Evolutionary conservation across 139 green algal species (phyloP).

Genomic region (Tetraselmis striata): DNA sequence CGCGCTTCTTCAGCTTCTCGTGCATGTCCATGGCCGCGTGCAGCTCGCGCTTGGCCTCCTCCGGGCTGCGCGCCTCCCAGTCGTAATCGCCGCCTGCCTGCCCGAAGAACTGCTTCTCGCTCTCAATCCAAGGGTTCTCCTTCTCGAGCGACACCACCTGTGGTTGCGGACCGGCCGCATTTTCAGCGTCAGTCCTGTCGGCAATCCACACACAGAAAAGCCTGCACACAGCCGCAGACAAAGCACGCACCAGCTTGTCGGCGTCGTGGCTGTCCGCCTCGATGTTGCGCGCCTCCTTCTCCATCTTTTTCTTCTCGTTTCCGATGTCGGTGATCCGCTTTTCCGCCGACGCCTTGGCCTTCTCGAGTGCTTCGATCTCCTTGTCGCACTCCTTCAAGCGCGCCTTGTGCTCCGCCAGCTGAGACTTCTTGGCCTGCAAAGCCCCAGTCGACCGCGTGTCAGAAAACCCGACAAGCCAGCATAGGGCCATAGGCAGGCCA

Average conservation of each 20-base stretch:
- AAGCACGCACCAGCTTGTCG: conserved; percentile 4
- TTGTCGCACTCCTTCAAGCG: conserved; percentile 69
- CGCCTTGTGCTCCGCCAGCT: conserved; percentile 38
- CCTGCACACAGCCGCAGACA: background rate
- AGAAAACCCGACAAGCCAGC: too few relatives aligned
- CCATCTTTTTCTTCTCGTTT: conserved; percentile 41
- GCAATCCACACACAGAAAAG: too few relatives aligned
- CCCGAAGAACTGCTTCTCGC: conserved; percentile 67
- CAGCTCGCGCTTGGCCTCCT: conserved; percentile 20
- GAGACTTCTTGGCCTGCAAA: conserved; percentile 1
- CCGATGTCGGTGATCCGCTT: conserved; percentile 24
- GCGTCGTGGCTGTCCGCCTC: conserved; percentile 18
- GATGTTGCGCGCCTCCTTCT: conserved; percentile 26
- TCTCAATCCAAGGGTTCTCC: conserved; percentile 71
- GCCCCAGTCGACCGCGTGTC: too few relatives aligned
- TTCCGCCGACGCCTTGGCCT: conserved; percentile 26
- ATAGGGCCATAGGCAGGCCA: too few relatives aligned
- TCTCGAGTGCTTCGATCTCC: conserved; percentile 53
- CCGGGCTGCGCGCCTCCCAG: conserved; percentile 45
- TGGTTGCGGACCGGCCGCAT: too few relatives aligned
- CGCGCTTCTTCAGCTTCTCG: conserved; percentile 30
- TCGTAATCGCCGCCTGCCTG: conserved; percentile 71
- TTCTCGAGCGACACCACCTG: conserved; percentile 35
- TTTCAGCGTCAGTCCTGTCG: too few relatives aligned
- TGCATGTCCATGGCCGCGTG: conserved; percentile 22